These are phyloP conservation scores for Fraxinus velutina DNA, from an alignment of 305 asterid species.

Conservation along the genomic window DNA sequence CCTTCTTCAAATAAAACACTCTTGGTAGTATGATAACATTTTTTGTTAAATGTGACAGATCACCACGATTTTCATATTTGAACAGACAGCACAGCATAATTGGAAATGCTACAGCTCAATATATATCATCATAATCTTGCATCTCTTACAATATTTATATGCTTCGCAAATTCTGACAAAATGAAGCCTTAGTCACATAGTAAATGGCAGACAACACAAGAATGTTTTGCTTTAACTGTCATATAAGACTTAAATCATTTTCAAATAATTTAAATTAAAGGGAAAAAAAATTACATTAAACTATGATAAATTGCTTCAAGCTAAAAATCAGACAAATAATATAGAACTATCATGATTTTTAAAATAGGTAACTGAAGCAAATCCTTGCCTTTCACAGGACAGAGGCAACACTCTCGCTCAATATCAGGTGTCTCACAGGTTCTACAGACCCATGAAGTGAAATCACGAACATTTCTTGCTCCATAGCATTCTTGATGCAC, in stretches of 20 bases:
- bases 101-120: neutral
- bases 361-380: slow-evolving; percentile 1
- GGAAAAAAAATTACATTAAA: neutral
- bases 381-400: slow-evolving; percentile 91
- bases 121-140: neutral
- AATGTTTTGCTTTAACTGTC: neutral
- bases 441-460: slow-evolving; percentile 96
- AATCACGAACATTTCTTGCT: slow-evolving; percentile 83
- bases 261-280: neutral
- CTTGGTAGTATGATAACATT: neutral
- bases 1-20: neutral
- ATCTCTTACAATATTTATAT: slow-evolving; percentile 2
- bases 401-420: slow-evolving; percentile 95
- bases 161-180: neutral
- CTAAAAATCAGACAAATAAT: slow-evolving; percentile 6
- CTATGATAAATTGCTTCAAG: neutral
- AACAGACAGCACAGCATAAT: neutral
- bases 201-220: neutral
- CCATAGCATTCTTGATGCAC: slow-evolving; percentile 99
- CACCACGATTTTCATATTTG: neutral
- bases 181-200: neutral
- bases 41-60: slow-evolving; percentile 11
- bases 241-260: neutral
- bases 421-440: slow-evolving; percentile 92
- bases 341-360: neutral